Evolutionary conservation across 2,329 filamentous ascomycete species (phyloP).

Genomic region (Helminthosporium solani): DNA sequence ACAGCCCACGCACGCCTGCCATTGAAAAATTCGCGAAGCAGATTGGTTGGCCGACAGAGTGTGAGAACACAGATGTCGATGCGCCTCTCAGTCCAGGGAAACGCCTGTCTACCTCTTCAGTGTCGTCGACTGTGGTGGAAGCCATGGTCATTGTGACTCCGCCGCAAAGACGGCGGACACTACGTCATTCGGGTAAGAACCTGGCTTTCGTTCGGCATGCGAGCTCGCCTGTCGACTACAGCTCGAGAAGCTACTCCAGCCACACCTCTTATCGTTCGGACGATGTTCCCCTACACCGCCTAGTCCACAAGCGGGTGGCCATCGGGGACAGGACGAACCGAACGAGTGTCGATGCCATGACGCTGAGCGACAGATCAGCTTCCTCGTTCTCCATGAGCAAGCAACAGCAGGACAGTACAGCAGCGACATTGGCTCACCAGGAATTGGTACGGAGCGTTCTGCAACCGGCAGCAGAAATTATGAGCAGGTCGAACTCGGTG

Average conservation of each 20-base stretch:
- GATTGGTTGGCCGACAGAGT: slow-evolving; percentile 51
- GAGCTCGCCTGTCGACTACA: slow-evolving; percentile 39
- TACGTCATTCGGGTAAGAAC: slow-evolving; percentile 58
- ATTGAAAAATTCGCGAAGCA: slow-evolving; percentile 52
- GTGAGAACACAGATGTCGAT: slow-evolving; percentile 27
- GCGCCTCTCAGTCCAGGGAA: slow-evolving; percentile 36
- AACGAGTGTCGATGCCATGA: slow-evolving; percentile 32
- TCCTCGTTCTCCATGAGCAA: slow-evolving; percentile 34
- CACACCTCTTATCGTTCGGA: slow-evolving; percentile 48
- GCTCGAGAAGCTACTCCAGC: slow-evolving; percentile 46
- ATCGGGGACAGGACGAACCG: slow-evolving; percentile 48
- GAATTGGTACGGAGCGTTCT: slow-evolving; percentile 33
- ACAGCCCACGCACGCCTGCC: slow-evolving; percentile 39
- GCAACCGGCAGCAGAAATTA: slow-evolving; percentile 37
- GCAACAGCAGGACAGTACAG: slow-evolving; percentile 28
- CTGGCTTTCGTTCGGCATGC: slow-evolving; percentile 50
- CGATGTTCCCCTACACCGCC: slow-evolving; percentile 48
- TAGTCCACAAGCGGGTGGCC: slow-evolving; percentile 53
- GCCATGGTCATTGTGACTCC: slow-evolving; percentile 56
- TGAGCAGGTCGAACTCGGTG: slow-evolving; percentile 32
- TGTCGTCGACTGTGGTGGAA: slow-evolving; percentile 56
- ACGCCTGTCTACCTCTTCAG: slow-evolving; percentile 54
- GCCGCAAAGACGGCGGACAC: slow-evolving; percentile 45
- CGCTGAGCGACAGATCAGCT: slow-evolving; percentile 25
- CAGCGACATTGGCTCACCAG: slow-evolving; percentile 33